These are phyloP conservation scores for Vitis vinifera DNA, from an alignment of 164 flowering plant genomes.

Conservation along the genomic window ASM3070453v1 NC_081810.1:3865501-3866000, in stretches of 20 bases:
- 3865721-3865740: constrained; percentile 63
- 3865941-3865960: background rate
- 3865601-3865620: constrained; percentile 76
- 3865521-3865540: constrained; percentile 81
- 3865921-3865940: background rate
- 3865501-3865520: constrained; percentile 92
- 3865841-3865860: constrained; percentile 29
- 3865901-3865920: too few species aligned
- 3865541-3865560: constrained; percentile 79
- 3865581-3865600: constrained; percentile 78
- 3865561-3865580: constrained; percentile 84
- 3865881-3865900: too few species aligned
- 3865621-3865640: constrained; percentile 76
- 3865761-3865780: constrained; percentile 78
- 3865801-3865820: constrained; percentile 68
- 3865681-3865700: constrained; percentile 52
- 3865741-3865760: constrained; percentile 86
- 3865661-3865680: constrained; percentile 61
- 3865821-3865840: constrained; percentile 80
- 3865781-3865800: constrained; percentile 72
- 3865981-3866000: constrained; percentile 69
- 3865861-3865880: background rate
- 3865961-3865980: constrained; percentile 47
- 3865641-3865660: constrained; percentile 71
- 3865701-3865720: constrained; percentile 76